These are phyloP conservation scores for Flaveria robusta DNA, from an alignment of 129 eudicot species.

Conservation along the genomic window DNA sequence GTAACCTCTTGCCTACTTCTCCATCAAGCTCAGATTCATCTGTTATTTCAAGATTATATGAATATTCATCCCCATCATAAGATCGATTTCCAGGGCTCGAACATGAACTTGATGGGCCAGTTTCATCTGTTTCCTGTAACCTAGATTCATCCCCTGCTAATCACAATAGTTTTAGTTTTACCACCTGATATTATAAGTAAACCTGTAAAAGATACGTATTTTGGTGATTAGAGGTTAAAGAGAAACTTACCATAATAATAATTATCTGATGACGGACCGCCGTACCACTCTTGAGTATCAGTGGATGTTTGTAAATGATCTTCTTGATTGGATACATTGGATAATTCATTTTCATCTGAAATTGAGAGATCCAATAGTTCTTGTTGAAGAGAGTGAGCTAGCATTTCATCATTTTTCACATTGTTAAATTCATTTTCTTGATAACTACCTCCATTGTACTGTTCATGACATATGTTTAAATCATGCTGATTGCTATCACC, in stretches of 20 bases:
- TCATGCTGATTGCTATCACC: conserved; percentile 68
- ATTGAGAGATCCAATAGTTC: conserved; percentile 65
- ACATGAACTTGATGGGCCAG: conserved; percentile 64
- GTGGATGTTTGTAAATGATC: conserved; percentile 42
- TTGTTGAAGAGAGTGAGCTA: conserved; percentile 77
- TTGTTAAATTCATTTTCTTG: conserved; percentile 39
- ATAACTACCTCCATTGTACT: conserved; percentile 41
- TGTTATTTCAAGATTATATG: conserved; percentile 60
- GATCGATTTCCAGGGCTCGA: conserved; percentile 80
- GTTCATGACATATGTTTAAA: conserved; percentile 56
- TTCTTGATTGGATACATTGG: conserved; percentile 32
- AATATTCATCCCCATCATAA: conserved; percentile 68
- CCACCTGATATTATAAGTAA: conserved; percentile 5
- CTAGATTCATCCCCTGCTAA: conserved; percentile 56
- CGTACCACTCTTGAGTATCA: conserved; percentile 46
- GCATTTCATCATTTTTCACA: conserved; percentile 59
- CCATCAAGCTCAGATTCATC: conserved; percentile 88
- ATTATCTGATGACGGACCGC: conserved; percentile 42
- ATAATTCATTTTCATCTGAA: conserved; percentile 50
- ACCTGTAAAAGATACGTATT: too few relatives aligned
- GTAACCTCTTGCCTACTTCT: conserved; percentile 82
- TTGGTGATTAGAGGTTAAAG: neutral
- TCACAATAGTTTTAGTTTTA: neutral
- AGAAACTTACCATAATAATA: conserved; percentile 52
- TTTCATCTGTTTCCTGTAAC: conserved; percentile 52